Percentiles rank a stretch among this genome's conserved stretches.
Conservation (phyloP, 345 rosid species). For the Orychophragmus violaceus region DNA sequence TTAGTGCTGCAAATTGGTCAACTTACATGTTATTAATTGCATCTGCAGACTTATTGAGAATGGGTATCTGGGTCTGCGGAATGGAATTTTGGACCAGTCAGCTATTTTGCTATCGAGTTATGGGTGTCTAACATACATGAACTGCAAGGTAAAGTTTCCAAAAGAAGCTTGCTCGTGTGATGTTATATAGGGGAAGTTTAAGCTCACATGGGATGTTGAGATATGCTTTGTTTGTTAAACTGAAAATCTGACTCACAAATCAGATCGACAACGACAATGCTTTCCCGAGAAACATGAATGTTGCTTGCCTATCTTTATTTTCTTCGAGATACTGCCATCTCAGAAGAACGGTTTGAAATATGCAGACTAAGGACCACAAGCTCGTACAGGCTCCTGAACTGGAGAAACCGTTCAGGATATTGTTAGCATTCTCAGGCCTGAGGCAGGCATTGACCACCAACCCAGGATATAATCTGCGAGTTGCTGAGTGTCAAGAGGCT, state of each 20-base stretch:
- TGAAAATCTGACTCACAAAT: constrained; percentile 2
- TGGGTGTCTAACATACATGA: constrained; percentile 78
- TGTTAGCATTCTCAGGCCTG: constrained; percentile 92
- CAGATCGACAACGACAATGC: not conserved
- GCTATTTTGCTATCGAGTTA: constrained; percentile 79
- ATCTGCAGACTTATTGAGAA: constrained; percentile 80
- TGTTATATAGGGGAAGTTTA: not conserved
- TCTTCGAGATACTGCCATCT: constrained; percentile 29
- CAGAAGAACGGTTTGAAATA: constrained; percentile 25
- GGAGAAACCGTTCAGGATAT: constrained; percentile 61
- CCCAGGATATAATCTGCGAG: constrained; percentile 92
- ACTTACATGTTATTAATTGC: constrained; percentile 15
- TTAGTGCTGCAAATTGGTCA: constrained; percentile 9
- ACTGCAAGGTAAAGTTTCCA: constrained; percentile 73
- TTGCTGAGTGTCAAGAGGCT: constrained; percentile 90
- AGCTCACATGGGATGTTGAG: not conserved
- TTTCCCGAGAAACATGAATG: not conserved
- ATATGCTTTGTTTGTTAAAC: not conserved
- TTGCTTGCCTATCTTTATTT: constrained; percentile 9
- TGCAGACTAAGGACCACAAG: constrained; percentile 76
- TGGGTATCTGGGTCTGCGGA: constrained; percentile 77
- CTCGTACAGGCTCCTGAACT: constrained; percentile 46
- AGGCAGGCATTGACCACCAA: constrained; percentile 76
- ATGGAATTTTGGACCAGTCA: constrained; percentile 95
- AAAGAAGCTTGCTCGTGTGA: constrained; percentile 7